Conservation (phyloP, 2,329 filamentous ascomycete species). For the Diplocarpon mali region DNA sequence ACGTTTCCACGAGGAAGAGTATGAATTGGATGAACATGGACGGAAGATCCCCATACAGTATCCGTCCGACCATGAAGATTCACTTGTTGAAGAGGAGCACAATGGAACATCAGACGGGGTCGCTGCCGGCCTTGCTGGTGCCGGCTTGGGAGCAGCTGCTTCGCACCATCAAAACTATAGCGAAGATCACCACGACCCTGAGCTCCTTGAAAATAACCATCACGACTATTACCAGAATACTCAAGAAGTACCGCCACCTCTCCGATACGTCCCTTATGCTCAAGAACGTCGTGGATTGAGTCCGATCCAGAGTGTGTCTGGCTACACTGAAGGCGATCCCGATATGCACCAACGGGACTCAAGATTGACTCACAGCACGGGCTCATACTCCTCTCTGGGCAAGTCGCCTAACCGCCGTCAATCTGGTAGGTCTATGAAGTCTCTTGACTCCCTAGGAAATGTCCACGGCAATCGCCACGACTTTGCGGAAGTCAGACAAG, state of each 20-base stretch:
- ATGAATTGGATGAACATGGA: constrained; percentile 27
- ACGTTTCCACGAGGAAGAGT: constrained; percentile 30
- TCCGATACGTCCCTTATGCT: constrained; percentile 58
- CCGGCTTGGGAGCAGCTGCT: constrained; percentile 30
- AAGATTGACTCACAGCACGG: constrained; percentile 38
- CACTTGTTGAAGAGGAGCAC: constrained; percentile 24
- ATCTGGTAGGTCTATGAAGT: constrained; percentile 45
- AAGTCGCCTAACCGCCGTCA: constrained; percentile 41
- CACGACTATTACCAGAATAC: constrained; percentile 33
- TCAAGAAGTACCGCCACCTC: constrained; percentile 52
- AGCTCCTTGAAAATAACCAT: constrained; percentile 19
- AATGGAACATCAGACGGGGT: constrained; percentile 20
- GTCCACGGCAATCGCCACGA: constrained; percentile 24
- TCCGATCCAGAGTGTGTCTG: constrained; percentile 86
- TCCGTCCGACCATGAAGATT: constrained; percentile 17
- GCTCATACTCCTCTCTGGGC: constrained; percentile 51
- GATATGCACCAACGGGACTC: constrained; percentile 46
- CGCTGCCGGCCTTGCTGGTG: constrained; percentile 21
- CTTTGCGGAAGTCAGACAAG: constrained; percentile 26
- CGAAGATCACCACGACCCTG: constrained; percentile 22
- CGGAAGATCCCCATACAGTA: constrained; percentile 24
- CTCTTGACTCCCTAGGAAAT: constrained; percentile 23
- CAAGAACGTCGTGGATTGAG: constrained; percentile 64
- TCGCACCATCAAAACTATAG: constrained; percentile 21
- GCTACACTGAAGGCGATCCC: constrained; percentile 62